These are phyloP conservation scores for Scopulariopsis brevicaulis DNA, from an alignment of 2,329 filamentous ascomycete species.

Conservation along the genomic window DNA sequence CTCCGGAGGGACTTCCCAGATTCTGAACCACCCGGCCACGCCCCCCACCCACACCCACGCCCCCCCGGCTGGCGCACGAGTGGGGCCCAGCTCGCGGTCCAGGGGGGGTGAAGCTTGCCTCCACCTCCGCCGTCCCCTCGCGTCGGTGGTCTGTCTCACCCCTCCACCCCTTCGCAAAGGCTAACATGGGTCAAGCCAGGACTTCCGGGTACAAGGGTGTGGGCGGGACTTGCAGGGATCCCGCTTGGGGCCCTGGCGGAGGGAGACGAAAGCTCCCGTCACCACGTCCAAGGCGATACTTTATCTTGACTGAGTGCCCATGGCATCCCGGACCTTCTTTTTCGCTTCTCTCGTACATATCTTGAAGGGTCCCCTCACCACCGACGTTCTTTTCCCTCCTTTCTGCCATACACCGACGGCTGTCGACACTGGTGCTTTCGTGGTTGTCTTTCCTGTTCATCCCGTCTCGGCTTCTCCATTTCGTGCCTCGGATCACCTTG, in stretches of 20 bases:
- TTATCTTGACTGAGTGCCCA: neutral
- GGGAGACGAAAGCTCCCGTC: neutral
- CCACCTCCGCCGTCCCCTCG: neutral
- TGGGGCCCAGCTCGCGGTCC: neutral
- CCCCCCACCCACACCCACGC: neutral
- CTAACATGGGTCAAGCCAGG: neutral
- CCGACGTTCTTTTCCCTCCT: constrained; percentile 4
- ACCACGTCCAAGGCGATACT: neutral
- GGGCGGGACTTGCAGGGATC: neutral
- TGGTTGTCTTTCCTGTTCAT: constrained; percentile 3
- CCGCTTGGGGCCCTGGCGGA: neutral
- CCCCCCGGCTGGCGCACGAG: neutral
- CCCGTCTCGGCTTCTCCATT: constrained; percentile 3
- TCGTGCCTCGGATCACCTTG: constrained; percentile 2
- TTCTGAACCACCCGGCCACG: neutral
- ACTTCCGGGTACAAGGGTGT: neutral
- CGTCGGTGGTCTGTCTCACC: neutral
- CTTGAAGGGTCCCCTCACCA: constrained; percentile 3
- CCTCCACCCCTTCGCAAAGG: neutral
- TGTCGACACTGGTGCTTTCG: constrained; percentile 4
- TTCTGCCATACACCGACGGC: constrained; percentile 1
- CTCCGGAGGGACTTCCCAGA: neutral
- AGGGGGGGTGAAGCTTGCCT: neutral
- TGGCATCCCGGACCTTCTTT: neutral
- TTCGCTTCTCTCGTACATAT: constrained; percentile 1